A percentile compares a stretch with the other conserved stretches of the same genome.
These are phyloP conservation scores for Mentha longifolia DNA, from an alignment of 257 asterid genomes.

Conservation along the genomic window DNA sequence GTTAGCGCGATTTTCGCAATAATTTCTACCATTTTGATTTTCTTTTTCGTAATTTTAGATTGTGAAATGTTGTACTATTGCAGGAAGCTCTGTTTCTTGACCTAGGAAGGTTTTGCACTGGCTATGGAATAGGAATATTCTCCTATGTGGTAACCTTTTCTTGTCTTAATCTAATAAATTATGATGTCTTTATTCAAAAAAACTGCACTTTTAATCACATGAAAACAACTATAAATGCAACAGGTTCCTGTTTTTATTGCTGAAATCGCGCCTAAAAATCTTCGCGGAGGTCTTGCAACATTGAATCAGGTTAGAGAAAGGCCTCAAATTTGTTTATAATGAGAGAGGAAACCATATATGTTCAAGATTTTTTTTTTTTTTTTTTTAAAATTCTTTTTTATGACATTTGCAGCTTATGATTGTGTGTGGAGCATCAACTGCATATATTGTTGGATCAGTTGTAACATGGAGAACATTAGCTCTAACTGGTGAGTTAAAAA, in stretches of 20 bases:
- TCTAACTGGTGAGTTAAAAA: conserved; percentile 56
- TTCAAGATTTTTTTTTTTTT: too few relatives aligned
- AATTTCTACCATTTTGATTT: not conserved
- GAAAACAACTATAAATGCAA: not conserved
- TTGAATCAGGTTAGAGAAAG: conserved; percentile 62
- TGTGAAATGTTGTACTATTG: conserved; percentile 11
- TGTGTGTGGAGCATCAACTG: conserved; percentile 75
- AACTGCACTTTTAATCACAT: not conserved
- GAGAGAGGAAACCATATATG: not conserved
- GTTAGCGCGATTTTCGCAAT: conserved; percentile 34
- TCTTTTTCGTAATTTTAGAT: not conserved
- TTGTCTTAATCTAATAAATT: not conserved
- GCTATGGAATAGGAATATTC: conserved; percentile 81
- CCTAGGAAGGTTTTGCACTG: conserved; percentile 77
- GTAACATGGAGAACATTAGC: conserved; percentile 83
- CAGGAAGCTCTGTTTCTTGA: conserved; percentile 71
- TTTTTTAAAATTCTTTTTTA: too few relatives aligned
- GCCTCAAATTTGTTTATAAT: not conserved
- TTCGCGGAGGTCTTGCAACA: conserved; percentile 87
- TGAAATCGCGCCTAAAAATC: conserved; percentile 83
- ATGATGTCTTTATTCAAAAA: not conserved
- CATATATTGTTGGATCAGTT: conserved; percentile 65
- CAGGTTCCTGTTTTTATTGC: conserved; percentile 86
- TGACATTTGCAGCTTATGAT: conserved; percentile 67
- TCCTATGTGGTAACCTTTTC: conserved; percentile 68